Base-by-base conservation (phyloP, 805 yeast species). In the Pichia gijzeniarum region DNA sequence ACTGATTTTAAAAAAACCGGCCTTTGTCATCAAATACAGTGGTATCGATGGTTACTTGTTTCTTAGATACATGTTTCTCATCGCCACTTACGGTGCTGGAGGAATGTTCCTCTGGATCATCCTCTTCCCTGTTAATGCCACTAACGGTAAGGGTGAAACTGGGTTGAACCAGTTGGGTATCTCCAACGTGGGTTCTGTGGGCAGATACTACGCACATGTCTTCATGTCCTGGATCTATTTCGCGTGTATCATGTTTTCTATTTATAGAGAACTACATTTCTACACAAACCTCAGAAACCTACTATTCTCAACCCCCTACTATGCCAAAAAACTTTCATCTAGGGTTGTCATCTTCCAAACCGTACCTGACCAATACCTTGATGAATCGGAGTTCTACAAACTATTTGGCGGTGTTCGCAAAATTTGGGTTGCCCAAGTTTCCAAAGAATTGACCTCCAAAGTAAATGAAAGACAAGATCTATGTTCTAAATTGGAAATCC, bases 1-100 rank as follows among this genome's bases (percentile, higher is more conserved):
- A 6, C 60, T 91, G 25, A 55, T 85, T 41, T 65, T 73, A 40
- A 81, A 85, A 58, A 77, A 87, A 1, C 89, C 85, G 45, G 68
- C 83, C 40, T 85, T 85, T 58, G 72, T 90, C 45, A 77, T 91
- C 48, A 80, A 82, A 53, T 95, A 91, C 57, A 83, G 93, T 18
- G 98, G 97, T 16, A 61, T 91, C n/a, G 98, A 91, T 61, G 97
- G 96, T 5, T 91, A 86, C 68, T 82, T 93, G 59, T 91, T 90
- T 62, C 66, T 89, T 50, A 73, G 99, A 53, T 93, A 85, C 59
- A 63, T 93, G 25, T 72, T 76, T 41, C 57, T 84, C 32, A 68
- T 87, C 51, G 68, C 76, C 12, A 49, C 68, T 5, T 59, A 79
- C 35, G 77, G 80, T 47, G 70, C 79, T 1, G 66, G 79, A 37